Percentiles rank a stretch among this genome's conserved stretches.
These are phyloP conservation scores for Pleurotus tuber-regium DNA, from an alignment of 768 basidiomycete species.

Conservation along the genomic window DNA sequence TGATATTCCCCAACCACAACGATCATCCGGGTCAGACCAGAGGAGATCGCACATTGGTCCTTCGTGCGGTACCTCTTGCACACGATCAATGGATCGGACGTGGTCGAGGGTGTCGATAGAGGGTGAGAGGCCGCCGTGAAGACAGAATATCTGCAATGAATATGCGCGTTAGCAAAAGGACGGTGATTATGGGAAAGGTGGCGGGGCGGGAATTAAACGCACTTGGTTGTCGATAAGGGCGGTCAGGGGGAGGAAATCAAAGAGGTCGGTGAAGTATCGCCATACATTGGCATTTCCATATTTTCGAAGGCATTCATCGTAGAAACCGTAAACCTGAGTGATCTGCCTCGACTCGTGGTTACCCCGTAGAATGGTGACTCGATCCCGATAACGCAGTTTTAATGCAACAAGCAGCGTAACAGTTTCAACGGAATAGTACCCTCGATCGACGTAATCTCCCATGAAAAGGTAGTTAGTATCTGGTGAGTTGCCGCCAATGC, in stretches of 20 bases:
- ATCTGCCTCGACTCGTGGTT: conserved; percentile 99
- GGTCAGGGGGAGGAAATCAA: conserved; percentile 96
- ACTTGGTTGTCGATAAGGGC: conserved; percentile 99
- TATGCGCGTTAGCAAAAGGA: not conserved
- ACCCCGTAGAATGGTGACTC: conserved; percentile 95
- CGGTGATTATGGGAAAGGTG: not conserved
- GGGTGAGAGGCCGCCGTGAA: conserved; percentile 96
- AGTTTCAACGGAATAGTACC: conserved; percentile 99
- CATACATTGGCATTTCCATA: conserved; percentile 99
- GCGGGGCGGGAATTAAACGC: conserved; percentile 32
- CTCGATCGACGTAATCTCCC: conserved; percentile 99
- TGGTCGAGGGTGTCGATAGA: conserved; percentile 99
- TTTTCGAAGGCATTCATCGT: conserved; percentile 99
- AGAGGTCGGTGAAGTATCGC: conserved; percentile 98
- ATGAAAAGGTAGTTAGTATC: conserved; percentile 99
- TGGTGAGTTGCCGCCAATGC: conserved; percentile 97
- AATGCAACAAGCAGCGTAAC: conserved; percentile 96
- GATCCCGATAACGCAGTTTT: conserved; percentile 96
- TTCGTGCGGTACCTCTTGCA: conserved; percentile 99
- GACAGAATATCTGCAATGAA: conserved; percentile 85
- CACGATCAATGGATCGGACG: conserved; percentile 96
- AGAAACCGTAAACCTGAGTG: conserved; percentile 99
- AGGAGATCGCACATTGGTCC: conserved; percentile 99
- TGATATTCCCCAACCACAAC: conserved; percentile 99
- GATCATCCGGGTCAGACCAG: conserved; percentile 99